A percentile compares a stretch with the other conserved stretches of the same genome.
These are phyloP conservation scores for Vinca major DNA, from an alignment of 305 asterid species.

Conservation along the genomic window DNA sequence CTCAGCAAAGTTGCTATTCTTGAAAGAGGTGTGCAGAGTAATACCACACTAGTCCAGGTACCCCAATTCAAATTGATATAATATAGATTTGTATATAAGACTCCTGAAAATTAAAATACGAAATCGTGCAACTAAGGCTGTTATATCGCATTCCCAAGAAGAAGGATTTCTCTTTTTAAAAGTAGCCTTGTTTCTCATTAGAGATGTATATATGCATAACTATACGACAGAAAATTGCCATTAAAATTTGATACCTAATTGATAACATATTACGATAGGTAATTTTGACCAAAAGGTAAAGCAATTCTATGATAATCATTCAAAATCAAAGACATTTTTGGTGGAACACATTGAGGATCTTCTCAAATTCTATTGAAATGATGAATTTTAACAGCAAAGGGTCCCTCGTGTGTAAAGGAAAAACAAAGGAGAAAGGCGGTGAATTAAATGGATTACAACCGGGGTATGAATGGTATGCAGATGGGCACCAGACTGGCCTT, in stretches of 20 bases:
- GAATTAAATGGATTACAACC: neutral
- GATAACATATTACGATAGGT: neutral
- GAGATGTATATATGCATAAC: too few relatives aligned
- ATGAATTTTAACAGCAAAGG: neutral
- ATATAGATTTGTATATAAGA: neutral
- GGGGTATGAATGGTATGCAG: neutral
- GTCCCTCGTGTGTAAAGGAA: neutral
- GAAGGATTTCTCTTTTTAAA: too few relatives aligned
- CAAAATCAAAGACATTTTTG: neutral
- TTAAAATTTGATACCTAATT: neutral
- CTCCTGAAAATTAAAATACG: neutral
- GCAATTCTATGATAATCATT: neutral
- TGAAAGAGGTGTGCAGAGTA: slow-evolving; percentile 50
- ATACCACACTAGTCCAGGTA: slow-evolving; percentile 81
- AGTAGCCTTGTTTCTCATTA: too few relatives aligned
- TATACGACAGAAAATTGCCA: neutral
- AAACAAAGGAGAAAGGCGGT: neutral
- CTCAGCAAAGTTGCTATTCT: slow-evolving; percentile 65
- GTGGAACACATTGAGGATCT: neutral
- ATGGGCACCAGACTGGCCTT: neutral
- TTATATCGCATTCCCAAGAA: too few relatives aligned
- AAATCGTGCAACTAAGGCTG: too few relatives aligned
- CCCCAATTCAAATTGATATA: slow-evolving; percentile 11
- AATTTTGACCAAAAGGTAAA: neutral
- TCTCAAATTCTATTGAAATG: neutral